Evolutionary conservation across 1,284 basidiomycete species (phyloP).

Genomic region (Naganishia sp.): DNA sequence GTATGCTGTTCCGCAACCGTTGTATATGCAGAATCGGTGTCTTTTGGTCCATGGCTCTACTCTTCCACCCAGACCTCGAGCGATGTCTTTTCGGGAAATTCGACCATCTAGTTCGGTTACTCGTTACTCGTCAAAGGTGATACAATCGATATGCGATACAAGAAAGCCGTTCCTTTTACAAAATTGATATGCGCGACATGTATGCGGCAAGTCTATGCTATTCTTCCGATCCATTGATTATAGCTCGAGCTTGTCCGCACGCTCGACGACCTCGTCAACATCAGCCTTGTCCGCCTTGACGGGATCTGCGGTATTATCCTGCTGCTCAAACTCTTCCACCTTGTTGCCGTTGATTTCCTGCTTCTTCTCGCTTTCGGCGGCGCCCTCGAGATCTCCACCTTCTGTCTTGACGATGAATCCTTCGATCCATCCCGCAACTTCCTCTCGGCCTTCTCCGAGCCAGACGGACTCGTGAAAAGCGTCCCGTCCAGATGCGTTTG

Average conservation of each 20-base stretch:
- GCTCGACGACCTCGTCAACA: constrained; percentile 22
- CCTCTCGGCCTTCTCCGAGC: constrained; percentile 53
- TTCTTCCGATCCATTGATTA: not conserved
- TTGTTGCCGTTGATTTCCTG: constrained; percentile 27
- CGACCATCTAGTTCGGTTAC: no score
- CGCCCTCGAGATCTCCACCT: constrained; percentile 13
- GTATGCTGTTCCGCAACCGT: not conserved
- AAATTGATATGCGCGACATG: not conserved
- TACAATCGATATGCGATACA: not conserved
- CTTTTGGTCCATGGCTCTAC: not conserved
- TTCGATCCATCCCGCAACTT: constrained; percentile 54
- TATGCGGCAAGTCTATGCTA: not conserved
- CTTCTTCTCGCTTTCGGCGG: constrained; percentile 25
- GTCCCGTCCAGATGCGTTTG: constrained; percentile 47
- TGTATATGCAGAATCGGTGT: not conserved
- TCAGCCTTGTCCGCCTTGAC: constrained; percentile 18
- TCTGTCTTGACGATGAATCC: constrained; percentile 44
- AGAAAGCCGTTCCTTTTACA: not conserved
- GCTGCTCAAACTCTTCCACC: constrained; percentile 30
- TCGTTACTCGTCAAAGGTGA: not conserved
- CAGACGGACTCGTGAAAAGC: constrained; percentile 52
- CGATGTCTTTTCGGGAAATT: no score
- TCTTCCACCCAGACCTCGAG: no score
- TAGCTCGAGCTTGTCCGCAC: constrained; percentile 26
- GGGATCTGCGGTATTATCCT: constrained; percentile 3